These are phyloP conservation scores for Firmiana major DNA, from an alignment of 345 rosid species.

Conservation along the genomic window DNA sequence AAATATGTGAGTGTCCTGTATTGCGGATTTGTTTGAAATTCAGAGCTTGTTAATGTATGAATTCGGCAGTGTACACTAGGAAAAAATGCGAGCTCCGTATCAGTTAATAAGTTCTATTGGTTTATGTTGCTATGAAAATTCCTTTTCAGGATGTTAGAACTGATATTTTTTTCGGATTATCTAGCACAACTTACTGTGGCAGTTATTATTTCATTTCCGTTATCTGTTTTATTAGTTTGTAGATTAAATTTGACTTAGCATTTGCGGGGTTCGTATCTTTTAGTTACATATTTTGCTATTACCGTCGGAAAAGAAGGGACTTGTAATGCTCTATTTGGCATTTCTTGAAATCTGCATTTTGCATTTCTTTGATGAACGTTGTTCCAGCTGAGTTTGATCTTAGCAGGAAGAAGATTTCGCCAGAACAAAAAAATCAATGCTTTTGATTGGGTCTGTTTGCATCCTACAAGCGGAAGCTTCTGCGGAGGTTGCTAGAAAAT, in stretches of 20 bases:
- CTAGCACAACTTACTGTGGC: background rate
- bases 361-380: background rate
- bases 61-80: background rate
- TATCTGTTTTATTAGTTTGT: too few species aligned
- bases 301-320: background rate
- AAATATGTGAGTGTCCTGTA: constrained; percentile 2
- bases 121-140: background rate
- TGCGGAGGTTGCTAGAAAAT: too few species aligned
- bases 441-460: too few species aligned
- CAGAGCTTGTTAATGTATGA: background rate
- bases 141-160: background rate
- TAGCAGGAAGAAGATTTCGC: too few species aligned
- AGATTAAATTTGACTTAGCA: too few species aligned
- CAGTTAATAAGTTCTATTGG: background rate
- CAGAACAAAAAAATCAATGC: too few species aligned
- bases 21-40: constrained; percentile 9
- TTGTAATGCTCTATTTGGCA: background rate
- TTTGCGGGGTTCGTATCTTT: background rate
- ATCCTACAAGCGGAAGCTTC: too few species aligned
- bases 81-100: background rate
- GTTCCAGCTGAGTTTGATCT: background rate
- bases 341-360: too few species aligned
- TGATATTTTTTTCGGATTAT: background rate
- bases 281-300: background rate
- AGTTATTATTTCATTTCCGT: too few species aligned